Evolutionary conservation across 306 rosid genomes (phyloP).

Genomic region (Crotalaria pallida): DNA sequence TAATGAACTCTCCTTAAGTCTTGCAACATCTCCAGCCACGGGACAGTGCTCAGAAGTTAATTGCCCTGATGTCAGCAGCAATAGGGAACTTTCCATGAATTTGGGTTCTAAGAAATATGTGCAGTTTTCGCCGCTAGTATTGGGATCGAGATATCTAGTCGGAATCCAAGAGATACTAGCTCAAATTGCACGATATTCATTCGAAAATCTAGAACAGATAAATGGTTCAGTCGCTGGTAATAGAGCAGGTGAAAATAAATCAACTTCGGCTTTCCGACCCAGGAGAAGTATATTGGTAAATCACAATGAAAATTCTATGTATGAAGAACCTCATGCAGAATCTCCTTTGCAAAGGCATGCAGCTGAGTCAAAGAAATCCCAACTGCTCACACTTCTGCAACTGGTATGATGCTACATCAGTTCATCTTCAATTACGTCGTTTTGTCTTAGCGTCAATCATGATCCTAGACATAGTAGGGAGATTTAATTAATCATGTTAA

Average conservation of each 20-base stretch:
- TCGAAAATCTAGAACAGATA: slow-evolving; percentile 42
- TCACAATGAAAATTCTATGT: slow-evolving; percentile 18
- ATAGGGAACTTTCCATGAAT: slow-evolving; percentile 36
- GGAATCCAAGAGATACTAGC: slow-evolving; percentile 73
- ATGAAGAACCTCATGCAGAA: slow-evolving; percentile 34
- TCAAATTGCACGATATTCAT: slow-evolving; percentile 61
- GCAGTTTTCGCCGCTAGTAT: slow-evolving; percentile 39
- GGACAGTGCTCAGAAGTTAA: slow-evolving; percentile 51
- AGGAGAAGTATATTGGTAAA: neutral
- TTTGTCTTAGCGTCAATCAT: neutral
- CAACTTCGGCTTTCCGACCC: slow-evolving; percentile 1
- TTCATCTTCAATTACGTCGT: neutral
- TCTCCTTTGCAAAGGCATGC: slow-evolving; percentile 31
- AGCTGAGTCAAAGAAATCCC: slow-evolving; percentile 57
- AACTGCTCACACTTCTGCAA: slow-evolving; percentile 62
- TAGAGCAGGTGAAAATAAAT: slow-evolving; percentile 17
- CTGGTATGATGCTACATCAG: slow-evolving; percentile 42
- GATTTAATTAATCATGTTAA: neutral
- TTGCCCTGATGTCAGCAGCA: slow-evolving; percentile 37
- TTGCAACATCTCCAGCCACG: slow-evolving; percentile 45
- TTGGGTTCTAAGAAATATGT: slow-evolving; percentile 33
- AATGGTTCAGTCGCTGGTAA: slow-evolving; percentile 27
- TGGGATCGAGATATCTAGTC: slow-evolving; percentile 65
- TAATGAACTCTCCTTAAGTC: slow-evolving; percentile 63
- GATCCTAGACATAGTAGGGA: neutral